These are phyloP conservation scores for Withania somnifera DNA, from an alignment of 305 asterid species.

Conservation along the genomic window DNA sequence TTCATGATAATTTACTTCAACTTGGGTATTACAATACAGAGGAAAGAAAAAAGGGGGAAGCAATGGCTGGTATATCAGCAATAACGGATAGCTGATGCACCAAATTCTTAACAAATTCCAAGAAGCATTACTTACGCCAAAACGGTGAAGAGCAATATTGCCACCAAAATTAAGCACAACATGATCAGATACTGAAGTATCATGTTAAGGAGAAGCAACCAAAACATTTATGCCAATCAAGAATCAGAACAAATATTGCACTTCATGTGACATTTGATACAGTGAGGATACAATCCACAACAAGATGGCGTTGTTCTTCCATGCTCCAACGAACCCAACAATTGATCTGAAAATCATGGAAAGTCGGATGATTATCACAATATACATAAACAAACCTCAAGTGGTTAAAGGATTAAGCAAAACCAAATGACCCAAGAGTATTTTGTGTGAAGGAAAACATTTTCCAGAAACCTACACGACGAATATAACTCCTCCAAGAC, in stretches of 20 bases:
- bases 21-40: neutral
- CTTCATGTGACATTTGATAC: neutral
- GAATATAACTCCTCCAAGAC: slow-evolving; percentile 69
- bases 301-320: slow-evolving; percentile 68
- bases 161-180: slow-evolving; percentile 72
- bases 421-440: neutral
- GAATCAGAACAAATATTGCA: neutral
- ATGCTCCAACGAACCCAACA: slow-evolving; percentile 70
- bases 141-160: slow-evolving; percentile 83
- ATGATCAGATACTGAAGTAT: slow-evolving; percentile 56
- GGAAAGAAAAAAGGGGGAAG: neutral
- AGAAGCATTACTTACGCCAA: slow-evolving; percentile 58
- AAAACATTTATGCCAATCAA: neutral
- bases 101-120: neutral
- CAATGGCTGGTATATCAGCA: neutral
- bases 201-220: slow-evolving; percentile 35
- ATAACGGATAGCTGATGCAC: neutral
- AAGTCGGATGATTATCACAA: neutral
- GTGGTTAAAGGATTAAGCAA: neutral
- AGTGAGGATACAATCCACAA: slow-evolving; percentile 88
- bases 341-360: slow-evolving; percentile 51
- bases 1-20: neutral
- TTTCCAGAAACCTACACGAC: slow-evolving; percentile 41
- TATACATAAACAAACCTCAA: neutral
- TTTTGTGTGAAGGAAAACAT: neutral